Conservation (phyloP, 805 yeast species). For the Kazachstania psychrophila region DNA sequence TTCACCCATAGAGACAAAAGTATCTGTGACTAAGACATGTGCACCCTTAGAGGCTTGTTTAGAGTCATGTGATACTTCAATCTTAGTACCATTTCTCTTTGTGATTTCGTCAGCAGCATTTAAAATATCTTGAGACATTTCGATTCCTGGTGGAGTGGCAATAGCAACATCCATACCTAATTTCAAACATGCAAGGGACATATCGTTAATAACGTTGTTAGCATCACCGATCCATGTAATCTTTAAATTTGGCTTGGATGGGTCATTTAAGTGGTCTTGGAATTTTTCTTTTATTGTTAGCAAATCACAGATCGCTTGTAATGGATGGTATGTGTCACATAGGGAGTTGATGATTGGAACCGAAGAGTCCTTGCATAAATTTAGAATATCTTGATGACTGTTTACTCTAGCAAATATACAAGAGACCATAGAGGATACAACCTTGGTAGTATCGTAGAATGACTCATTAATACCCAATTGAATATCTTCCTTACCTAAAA, state of each 20-base stretch:
- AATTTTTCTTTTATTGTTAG: conserved; percentile 78
- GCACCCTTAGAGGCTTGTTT: conserved; percentile 63
- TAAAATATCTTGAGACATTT: conserved; percentile 46
- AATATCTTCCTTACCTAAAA: conserved; percentile 90
- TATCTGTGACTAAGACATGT: conserved; percentile 84
- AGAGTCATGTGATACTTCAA: conserved; percentile 65
- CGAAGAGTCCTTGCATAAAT: conserved; percentile 63
- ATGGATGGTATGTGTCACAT: conserved; percentile 88
- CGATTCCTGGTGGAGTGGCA: conserved; percentile 18
- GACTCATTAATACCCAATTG: conserved; percentile 95
- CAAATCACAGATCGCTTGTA: conserved; percentile 90
- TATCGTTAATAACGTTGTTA: conserved; percentile 89
- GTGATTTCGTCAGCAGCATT: conserved; percentile 47
- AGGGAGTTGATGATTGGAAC: conserved; percentile 92
- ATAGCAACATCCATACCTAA: conserved; percentile 54
- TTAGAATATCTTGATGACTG: conserved; percentile 70
- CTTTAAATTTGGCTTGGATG: conserved; percentile 41
- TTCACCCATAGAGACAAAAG: conserved; percentile 98
- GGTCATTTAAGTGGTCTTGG: conserved; percentile 28
- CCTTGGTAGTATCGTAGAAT: conserved; percentile 77
- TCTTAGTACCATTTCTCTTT: conserved; percentile 38
- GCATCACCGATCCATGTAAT: conserved; percentile 96
- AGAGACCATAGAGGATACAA: conserved; percentile 92
- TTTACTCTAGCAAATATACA: conserved; percentile 95
- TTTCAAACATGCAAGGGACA: conserved; percentile 79